Evolutionary conservation across 2,329 filamentous ascomycete genomes (phyloP).

Genomic region (Calonectria honghensis): DNA sequence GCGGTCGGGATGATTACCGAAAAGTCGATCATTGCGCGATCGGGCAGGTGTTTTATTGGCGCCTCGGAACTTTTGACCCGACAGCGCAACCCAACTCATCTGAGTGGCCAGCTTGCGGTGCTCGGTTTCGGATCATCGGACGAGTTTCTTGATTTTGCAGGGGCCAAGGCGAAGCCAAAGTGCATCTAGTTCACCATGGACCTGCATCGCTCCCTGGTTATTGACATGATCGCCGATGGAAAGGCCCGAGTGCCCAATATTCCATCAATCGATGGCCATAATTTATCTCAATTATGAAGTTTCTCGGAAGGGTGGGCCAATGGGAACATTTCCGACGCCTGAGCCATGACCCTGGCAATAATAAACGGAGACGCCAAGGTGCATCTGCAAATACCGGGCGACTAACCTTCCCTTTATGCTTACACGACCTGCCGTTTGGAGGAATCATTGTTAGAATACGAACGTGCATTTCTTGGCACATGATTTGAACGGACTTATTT

Average conservation of each 20-base stretch:
- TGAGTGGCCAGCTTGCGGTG: neutral
- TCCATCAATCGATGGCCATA: neutral
- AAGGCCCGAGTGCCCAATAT: neutral
- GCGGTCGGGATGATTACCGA: neutral
- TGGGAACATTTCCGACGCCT: neutral
- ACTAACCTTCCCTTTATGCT: constrained; percentile 22
- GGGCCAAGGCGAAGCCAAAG: neutral
- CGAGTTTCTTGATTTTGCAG: constrained; percentile 3
- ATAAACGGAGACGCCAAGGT: neutral
- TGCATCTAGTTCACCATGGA: too few relatives aligned
- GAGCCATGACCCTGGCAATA: neutral
- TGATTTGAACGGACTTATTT: neutral
- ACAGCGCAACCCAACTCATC: neutral
- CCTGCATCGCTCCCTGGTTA: neutral
- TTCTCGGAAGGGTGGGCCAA: neutral
- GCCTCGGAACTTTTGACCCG: constrained; percentile 20
- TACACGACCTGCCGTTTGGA: neutral
- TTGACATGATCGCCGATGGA: neutral
- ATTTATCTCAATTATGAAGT: too few relatives aligned
- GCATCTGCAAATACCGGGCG: neutral
- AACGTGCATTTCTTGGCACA: constrained; percentile 3
- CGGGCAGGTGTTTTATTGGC: constrained; percentile 18
- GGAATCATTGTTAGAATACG: neutral
- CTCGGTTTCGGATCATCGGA: constrained; percentile 13
- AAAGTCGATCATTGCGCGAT: constrained; percentile 17